Evolutionary conservation across 1,284 basidiomycete genomes (phyloP), one percentile per base, ranked within the genome.

Genomic region (Ceratobasidium sp.): DNA sequence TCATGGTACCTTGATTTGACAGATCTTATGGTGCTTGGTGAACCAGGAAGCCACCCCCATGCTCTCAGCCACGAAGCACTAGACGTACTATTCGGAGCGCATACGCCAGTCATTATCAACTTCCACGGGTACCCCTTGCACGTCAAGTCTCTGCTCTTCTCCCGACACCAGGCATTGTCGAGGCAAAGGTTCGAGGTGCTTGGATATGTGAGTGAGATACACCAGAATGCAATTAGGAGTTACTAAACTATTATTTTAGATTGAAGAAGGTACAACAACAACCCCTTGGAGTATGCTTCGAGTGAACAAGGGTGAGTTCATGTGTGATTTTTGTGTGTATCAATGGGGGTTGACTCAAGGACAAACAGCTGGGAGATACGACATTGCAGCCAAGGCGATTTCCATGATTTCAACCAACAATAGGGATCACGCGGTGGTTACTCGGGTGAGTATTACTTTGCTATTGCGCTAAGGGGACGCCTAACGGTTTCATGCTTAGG

Each of bases 51-150:
- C 9, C 94, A 96, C 79, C 94, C 94, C 1, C 94, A 96, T 77
- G 86, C 92, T 0, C 83, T 95, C 59, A 85, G 81, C 75, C 83
- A 88, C 54, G 85, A 85, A 0, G 87, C 87, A 28, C 95, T 92
- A 79, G 82, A 87, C 43, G 83, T 85, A 26, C 84, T 95, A 30
- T 94, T 95, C 82, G 93, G 92, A 4, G 77, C 80, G 18, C 88
- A 94, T 79, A 87, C 84, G 77, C 87, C 88, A 0, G 82, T 95
- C 54, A 86, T 93, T 78, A 86, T 95, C 83, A 94, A 94, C 82
- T 95, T 93, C 83, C 95, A 96, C 80, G 91, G 93, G 1, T 95
- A 92, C 78, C 88, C 89, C 0, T 85, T 87, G 52, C 90, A 92
- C 79, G 79, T 92, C 59, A 84, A 86, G 77, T 88, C 89, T 5